These are phyloP conservation scores for Rhodofomes roseus DNA, from an alignment of 1,284 basidiomycete genomes.

Conservation along the genomic window DNA sequence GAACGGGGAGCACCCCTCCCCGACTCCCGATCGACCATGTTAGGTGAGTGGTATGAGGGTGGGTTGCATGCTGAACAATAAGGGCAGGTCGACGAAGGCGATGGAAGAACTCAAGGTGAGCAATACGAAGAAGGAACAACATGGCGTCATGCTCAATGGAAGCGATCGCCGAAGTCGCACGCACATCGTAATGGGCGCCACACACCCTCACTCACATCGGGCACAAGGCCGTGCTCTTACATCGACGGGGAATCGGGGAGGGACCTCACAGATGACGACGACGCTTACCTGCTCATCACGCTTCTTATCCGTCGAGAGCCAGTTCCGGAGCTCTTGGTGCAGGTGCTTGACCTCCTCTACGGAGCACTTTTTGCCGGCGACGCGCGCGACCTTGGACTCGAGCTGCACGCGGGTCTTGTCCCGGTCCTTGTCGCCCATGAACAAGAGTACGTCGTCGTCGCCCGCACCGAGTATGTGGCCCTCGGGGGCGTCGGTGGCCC, in stretches of 20 bases:
- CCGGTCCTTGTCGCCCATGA: constrained; percentile 40
- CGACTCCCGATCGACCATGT: neutral
- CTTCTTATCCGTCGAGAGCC: constrained; percentile 57
- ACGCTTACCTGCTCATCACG: constrained; percentile 53
- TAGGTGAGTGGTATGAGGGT: neutral
- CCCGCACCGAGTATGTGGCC: constrained; percentile 35
- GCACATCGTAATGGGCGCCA: neutral
- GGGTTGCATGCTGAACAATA: neutral
- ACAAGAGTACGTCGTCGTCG: constrained; percentile 38
- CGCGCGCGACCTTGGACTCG: constrained; percentile 71
- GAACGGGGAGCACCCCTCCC: neutral
- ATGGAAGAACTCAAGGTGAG: constrained; percentile 2
- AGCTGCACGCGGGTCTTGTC: constrained; percentile 56
- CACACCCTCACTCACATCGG: neutral
- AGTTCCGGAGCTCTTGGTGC: constrained; percentile 71
- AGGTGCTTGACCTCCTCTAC: constrained; percentile 75
- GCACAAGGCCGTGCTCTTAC: neutral
- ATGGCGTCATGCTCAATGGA: constrained; percentile 1
- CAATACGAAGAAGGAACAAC: neutral
- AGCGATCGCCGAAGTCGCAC: constrained; percentile 9
- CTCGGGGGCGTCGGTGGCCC: constrained; percentile 39
- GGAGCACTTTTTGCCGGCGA: constrained; percentile 80
- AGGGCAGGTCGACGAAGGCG: neutral
- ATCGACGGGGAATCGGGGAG: neutral
- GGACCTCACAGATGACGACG: constrained; percentile 4